phyloP scores from a whole-genome alignment of 2,329 filamentous ascomycete genomes.

The Apiospora sp. region DNA sequence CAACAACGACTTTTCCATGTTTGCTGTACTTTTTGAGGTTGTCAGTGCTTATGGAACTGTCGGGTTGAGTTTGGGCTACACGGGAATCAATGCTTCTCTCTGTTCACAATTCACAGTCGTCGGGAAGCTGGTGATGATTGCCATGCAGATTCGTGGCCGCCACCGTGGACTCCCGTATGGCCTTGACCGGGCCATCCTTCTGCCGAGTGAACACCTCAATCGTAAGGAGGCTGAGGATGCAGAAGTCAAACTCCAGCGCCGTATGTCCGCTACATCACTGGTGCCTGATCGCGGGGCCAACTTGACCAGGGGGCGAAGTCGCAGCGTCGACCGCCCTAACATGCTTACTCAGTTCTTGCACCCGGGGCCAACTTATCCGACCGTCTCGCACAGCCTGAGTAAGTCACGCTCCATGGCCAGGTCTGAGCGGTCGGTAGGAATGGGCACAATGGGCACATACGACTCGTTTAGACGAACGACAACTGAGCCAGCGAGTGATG shows the following conservation, averaged over 20 bases:
- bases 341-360: constrained; percentile 40
- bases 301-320: constrained; percentile 37
- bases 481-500: constrained; percentile 29
- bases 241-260: constrained; percentile 46
- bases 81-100: constrained; percentile 78
- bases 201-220: constrained; percentile 65
- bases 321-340: constrained; percentile 39
- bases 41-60: constrained; percentile 95
- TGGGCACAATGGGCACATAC: constrained; percentile 30
- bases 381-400: constrained; percentile 8
- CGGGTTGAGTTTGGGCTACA: constrained; percentile 86
- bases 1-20: constrained; percentile 69
- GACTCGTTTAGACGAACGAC: constrained; percentile 36
- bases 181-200: constrained; percentile 66
- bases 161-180: constrained; percentile 75
- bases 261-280: constrained; percentile 38
- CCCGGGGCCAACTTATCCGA: constrained; percentile 38
- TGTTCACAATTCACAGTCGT: constrained; percentile 81
- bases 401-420: constrained; percentile 31
- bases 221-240: constrained; percentile 60
- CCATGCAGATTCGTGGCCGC: constrained; percentile 74
- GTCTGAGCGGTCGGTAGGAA: constrained; percentile 31
- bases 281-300: constrained; percentile 32
- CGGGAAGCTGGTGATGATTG: constrained; percentile 73
- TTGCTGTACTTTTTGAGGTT: constrained; percentile 81